Base-by-base conservation (phyloP, 2,329 filamentous ascomycete genomes). In the Zymoseptoria ardabiliae region DNA sequence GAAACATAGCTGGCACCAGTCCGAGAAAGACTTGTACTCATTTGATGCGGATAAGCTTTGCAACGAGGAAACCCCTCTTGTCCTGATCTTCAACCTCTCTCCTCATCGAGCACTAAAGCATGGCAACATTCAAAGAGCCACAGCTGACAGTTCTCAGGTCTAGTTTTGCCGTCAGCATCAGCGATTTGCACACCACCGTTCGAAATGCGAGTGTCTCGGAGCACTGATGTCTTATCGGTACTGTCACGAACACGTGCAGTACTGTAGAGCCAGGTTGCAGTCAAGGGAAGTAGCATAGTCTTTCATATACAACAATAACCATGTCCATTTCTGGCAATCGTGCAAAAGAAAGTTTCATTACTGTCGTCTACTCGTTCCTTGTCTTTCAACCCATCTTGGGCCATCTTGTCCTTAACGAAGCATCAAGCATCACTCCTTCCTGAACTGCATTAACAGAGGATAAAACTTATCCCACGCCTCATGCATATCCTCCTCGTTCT, bases 401-500 rank as follows among this genome's bases (percentile, higher is more conserved):
- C 35, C 35, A 45, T 41, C 6, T 28, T 9, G 5, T 28, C 25
- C 25, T 28, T 9, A 28, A 28, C 8, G 17, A 23, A 19, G 22
- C 22, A 25, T 58, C 48, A 23, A 19, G 22, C 22, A 25, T 58
- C 48, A 50, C 22, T 13, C 20, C 35, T 50, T 59, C 25, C 57
- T 52, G 30, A 60, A 60, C 57, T 51, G 13, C 23, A 56, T 25
- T 22, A 61, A 35, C 20, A 63, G 23, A 19, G 59, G 61, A 35
- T 57, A 63, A 19, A 63, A 23, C n/a, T 20, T 50, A 52, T 58
- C 10, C 48, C 61, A 53, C 20, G 54, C 58, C 35, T 56, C 22
- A 19, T 63, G 45, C 64, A 94, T 92, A 77, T 95, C 90, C 75
- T 94, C 90, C 69, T 89, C 85, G 63, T 93, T 89, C 74, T 94